Conservation (phyloP, 2,329 filamentous ascomycete genomes). For the Myriosclerotinia curreyana region DNA sequence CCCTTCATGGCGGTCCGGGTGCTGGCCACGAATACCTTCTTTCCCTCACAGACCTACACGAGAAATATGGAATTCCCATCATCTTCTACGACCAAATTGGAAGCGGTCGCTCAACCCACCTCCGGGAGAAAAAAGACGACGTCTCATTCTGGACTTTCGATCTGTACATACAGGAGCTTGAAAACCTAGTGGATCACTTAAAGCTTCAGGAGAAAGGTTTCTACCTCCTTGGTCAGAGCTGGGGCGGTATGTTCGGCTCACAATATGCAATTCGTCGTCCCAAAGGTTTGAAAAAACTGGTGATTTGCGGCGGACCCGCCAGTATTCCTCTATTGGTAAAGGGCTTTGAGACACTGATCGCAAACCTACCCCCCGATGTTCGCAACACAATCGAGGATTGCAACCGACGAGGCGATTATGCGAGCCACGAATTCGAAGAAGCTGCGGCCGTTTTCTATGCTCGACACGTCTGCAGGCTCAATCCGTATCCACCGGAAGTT, state of each 20-base stretch:
- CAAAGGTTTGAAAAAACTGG: constrained; percentile 41
- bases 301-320: constrained; percentile 39
- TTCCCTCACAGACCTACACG: constrained; percentile 42
- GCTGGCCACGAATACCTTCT: constrained; percentile 46
- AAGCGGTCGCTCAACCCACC: constrained; percentile 48
- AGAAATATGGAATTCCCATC: constrained; percentile 43
- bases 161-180: constrained; percentile 49
- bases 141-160: constrained; percentile 47
- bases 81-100: constrained; percentile 56
- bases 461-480: constrained; percentile 27
- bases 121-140: constrained; percentile 46
- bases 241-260: constrained; percentile 52
- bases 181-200: constrained; percentile 47
- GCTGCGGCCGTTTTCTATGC: constrained; percentile 28
- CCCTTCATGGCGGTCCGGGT: constrained; percentile 48
- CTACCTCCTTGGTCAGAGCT: constrained; percentile 50
- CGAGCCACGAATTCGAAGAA: constrained; percentile 27
- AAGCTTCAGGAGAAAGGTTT: constrained; percentile 41
- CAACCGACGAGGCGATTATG: constrained; percentile 26
- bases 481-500: constrained; percentile 29
- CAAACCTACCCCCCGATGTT: constrained; percentile 31
- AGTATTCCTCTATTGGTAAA: constrained; percentile 35
- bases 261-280: constrained; percentile 44
- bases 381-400: constrained; percentile 25
- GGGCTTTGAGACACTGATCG: constrained; percentile 29